phyloP scores from a whole-genome alignment of 768 basidiomycete species.

The Leccinum broughii region DNA sequence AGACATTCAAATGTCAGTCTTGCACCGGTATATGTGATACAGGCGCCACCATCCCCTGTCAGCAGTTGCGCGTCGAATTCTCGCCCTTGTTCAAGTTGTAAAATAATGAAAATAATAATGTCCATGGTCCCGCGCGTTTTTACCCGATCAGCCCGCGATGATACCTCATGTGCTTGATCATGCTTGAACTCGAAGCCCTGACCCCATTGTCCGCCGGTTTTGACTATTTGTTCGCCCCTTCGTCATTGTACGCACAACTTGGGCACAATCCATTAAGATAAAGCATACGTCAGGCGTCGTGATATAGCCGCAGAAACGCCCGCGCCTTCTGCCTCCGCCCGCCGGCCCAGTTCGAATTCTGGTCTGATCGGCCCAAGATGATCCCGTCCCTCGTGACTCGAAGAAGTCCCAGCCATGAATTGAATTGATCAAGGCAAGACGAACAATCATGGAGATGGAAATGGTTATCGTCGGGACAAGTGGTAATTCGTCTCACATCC shows the following conservation, averaged over 20 bases:
- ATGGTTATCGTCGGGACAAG: not conserved
- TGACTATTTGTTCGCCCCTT: slow-evolving; percentile 6
- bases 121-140: slow-evolving; percentile 3
- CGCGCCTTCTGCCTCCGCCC: not conserved
- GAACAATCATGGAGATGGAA: not conserved
- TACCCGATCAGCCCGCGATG: slow-evolving; percentile 6
- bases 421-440: not conserved
- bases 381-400: not conserved
- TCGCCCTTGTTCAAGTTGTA: not conserved
- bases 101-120: not conserved
- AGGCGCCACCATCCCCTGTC: slow-evolving; percentile 1
- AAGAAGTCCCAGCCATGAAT: not conserved
- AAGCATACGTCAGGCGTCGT: not conserved
- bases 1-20: not conserved
- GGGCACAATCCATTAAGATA: not conserved
- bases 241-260: not conserved
- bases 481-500: not conserved
- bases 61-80: not conserved
- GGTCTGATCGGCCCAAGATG: not conserved
- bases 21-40: not conserved
- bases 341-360: slow-evolving; percentile 4
- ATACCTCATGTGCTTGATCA: slow-evolving; percentile 15
- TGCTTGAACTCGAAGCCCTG: not conserved
- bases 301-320: slow-evolving; percentile 4
- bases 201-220: slow-evolving; percentile 25